Percentiles rank a stretch among this genome's conserved stretches.
phyloP scores from a whole-genome alignment of 2,329 filamentous ascomycete species.

The Didymella pomorum region DNA sequence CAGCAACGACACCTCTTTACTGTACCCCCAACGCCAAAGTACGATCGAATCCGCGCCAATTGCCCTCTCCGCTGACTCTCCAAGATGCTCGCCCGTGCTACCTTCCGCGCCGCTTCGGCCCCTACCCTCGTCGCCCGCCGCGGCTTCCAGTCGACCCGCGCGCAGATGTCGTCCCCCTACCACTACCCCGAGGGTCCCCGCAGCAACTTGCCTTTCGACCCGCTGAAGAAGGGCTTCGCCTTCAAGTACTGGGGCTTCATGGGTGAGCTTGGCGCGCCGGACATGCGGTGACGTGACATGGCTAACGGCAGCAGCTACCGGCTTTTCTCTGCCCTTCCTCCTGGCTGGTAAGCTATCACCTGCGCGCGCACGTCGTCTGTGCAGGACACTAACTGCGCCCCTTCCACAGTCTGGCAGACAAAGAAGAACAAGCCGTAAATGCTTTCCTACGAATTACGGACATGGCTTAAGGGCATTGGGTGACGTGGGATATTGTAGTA shows the following conservation, averaged over 20 bases:
- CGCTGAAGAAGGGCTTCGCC: slow-evolving; percentile 84
- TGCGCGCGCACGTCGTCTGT: not conserved
- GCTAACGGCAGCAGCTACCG: slow-evolving; percentile 61
- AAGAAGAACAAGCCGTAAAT: slow-evolving; percentile 64
- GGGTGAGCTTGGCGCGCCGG: slow-evolving; percentile 59
- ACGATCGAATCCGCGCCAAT: slow-evolving; percentile 37
- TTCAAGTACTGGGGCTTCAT: slow-evolving; percentile 84
- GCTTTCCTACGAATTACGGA: slow-evolving; percentile 22
- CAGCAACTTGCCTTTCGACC: slow-evolving; percentile 97
- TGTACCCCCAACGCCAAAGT: slow-evolving; percentile 42
- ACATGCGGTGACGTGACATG: slow-evolving; percentile 12
- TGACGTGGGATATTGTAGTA: slow-evolving; percentile 42
- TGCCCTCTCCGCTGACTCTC: slow-evolving; percentile 45
- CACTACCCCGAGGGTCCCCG: slow-evolving; percentile 98
- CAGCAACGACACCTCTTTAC: slow-evolving; percentile 37
- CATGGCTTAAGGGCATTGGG: slow-evolving; percentile 27
- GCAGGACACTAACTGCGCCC: slow-evolving; percentile 30
- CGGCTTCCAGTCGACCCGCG: slow-evolving; percentile 90
- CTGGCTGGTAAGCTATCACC: slow-evolving; percentile 65
- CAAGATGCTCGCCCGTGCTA: slow-evolving; percentile 80
- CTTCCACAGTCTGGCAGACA: slow-evolving; percentile 68
- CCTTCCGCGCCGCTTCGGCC: slow-evolving; percentile 68
- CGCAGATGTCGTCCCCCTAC: slow-evolving; percentile 88
- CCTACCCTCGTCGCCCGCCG: slow-evolving; percentile 79
- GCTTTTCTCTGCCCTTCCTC: slow-evolving; percentile 67